Conservation (phyloP, 306 rosid genomes). For the Cicer yamashitae region DNA sequence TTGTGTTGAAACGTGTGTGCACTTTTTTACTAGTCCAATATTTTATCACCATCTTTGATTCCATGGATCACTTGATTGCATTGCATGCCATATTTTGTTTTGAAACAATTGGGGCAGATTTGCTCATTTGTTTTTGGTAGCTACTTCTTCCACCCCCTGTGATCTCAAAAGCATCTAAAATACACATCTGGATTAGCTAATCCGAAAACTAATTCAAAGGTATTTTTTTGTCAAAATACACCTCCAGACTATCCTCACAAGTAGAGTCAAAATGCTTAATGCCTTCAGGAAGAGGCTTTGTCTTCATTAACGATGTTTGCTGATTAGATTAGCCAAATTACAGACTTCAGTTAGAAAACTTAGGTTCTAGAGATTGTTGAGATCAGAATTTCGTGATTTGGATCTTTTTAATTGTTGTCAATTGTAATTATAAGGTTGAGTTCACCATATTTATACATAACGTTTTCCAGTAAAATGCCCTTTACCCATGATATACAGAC, state of each 20-base stretch:
- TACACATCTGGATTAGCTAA: too few species aligned
- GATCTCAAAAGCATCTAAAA: too few species aligned
- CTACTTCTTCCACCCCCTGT: too few species aligned
- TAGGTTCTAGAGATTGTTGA: neutral
- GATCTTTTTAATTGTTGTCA: constrained; percentile 17
- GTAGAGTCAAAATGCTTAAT: constrained; percentile 4
- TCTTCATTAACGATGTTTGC: constrained; percentile 4
- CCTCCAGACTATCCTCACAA: neutral
- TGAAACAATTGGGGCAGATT: neutral
- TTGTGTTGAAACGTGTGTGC: too few species aligned
- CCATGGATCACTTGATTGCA: neutral
- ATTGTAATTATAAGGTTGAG: neutral
- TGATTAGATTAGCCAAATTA: constrained; percentile 13
- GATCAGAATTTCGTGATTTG: neutral
- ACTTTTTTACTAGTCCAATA: neutral
- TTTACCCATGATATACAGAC: neutral
- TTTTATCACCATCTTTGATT: constrained; percentile 5
- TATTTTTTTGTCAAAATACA: too few species aligned
- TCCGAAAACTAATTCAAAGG: too few species aligned
- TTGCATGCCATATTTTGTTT: neutral
- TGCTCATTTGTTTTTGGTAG: neutral
- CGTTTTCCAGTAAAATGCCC: neutral
- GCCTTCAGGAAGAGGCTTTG: neutral
- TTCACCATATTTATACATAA: neutral
- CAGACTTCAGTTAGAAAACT: constrained; percentile 5